These are phyloP conservation scores for Phytophthora ramorum DNA, from an alignment of 352 stramenopile genomes.

Conservation along the genomic window DNA sequence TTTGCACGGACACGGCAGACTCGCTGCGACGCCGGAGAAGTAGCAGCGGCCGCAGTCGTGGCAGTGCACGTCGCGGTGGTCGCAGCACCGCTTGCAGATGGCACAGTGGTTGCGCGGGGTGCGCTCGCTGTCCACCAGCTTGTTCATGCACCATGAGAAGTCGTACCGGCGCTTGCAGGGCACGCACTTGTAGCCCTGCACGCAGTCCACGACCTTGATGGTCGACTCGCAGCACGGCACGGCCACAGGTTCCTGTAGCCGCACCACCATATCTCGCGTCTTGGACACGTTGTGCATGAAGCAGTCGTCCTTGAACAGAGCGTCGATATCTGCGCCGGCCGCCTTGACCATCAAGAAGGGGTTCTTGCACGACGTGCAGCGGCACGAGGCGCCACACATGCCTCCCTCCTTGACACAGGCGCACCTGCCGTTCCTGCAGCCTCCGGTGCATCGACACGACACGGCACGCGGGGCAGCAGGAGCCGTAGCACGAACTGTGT, in stretches of 20 bases:
- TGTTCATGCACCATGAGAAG: conserved; percentile 88
- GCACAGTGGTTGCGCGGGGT: conserved; percentile 84
- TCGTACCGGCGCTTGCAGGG: conserved; percentile 64
- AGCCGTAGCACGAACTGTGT: conserved; percentile 18
- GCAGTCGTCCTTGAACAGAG: conserved; percentile 75
- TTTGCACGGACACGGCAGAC: conserved; percentile 82
- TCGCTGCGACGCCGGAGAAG: conserved; percentile 83
- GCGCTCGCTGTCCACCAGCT: conserved; percentile 74
- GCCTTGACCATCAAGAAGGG: conserved; percentile 85
- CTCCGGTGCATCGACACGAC: conserved; percentile 82
- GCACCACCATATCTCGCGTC: conserved; percentile 83
- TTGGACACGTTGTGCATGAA: conserved; percentile 92
- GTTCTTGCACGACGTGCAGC: conserved; percentile 90
- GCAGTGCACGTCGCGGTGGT: conserved; percentile 89
- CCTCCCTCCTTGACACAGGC: conserved; percentile 85
- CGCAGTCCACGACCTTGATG: conserved; percentile 79
- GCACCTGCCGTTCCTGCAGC: conserved; percentile 82
- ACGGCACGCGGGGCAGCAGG: conserved; percentile 51
- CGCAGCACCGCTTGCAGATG: conserved; percentile 88
- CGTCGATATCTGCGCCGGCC: conserved; percentile 77
- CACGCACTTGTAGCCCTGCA: conserved; percentile 72
- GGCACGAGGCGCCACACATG: conserved; percentile 78
- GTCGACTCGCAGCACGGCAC: conserved; percentile 67
- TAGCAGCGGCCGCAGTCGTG: conserved; percentile 85
- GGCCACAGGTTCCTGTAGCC: conserved; percentile 69